Conservation (phyloP, 2,329 filamentous ascomycete species). For the Hyphodiscus sp. region DNA sequence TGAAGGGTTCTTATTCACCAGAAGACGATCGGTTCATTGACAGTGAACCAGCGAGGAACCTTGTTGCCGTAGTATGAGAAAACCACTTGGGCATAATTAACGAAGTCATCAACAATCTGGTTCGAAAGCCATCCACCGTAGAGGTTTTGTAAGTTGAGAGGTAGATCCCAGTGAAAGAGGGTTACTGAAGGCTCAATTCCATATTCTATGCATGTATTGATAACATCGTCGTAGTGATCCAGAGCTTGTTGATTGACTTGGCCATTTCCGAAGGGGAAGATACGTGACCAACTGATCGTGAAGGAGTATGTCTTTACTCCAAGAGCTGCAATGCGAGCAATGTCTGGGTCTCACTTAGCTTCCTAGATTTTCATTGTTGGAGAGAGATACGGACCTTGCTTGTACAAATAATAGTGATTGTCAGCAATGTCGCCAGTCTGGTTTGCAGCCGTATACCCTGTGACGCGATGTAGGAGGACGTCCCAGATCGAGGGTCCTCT, state of each 20-base stretch:
- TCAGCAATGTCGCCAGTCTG: constrained; percentile 43
- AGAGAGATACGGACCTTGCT: constrained; percentile 36
- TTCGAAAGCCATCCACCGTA: constrained; percentile 38
- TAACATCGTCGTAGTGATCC: constrained; percentile 48
- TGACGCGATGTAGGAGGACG: constrained; percentile 24
- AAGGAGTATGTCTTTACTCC: constrained; percentile 44
- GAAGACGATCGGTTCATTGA: constrained; percentile 41
- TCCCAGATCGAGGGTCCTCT: constrained; percentile 39
- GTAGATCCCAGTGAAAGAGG: constrained; percentile 36
- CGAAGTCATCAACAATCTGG: constrained; percentile 41
- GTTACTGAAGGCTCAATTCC: constrained; percentile 44
- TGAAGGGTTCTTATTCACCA: constrained; percentile 1
- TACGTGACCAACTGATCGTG: constrained; percentile 35
- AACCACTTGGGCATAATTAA: constrained; percentile 44
- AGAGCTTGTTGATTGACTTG: constrained; percentile 46
- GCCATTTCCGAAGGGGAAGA: constrained; percentile 45
- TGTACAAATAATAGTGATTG: constrained; percentile 49
- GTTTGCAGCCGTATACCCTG: constrained; percentile 29
- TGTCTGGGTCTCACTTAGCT: constrained; percentile 30
- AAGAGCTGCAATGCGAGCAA: constrained; percentile 44
- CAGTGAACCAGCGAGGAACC: constrained; percentile 44
- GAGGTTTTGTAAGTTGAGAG: constrained; percentile 29
- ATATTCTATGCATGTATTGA: constrained; percentile 41
- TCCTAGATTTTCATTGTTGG: constrained; percentile 4
- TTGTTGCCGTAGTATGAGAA: constrained; percentile 44